Conservation (phyloP, 192 early-diverging fungal genomes). For the Diversispora eburnea region DNA sequence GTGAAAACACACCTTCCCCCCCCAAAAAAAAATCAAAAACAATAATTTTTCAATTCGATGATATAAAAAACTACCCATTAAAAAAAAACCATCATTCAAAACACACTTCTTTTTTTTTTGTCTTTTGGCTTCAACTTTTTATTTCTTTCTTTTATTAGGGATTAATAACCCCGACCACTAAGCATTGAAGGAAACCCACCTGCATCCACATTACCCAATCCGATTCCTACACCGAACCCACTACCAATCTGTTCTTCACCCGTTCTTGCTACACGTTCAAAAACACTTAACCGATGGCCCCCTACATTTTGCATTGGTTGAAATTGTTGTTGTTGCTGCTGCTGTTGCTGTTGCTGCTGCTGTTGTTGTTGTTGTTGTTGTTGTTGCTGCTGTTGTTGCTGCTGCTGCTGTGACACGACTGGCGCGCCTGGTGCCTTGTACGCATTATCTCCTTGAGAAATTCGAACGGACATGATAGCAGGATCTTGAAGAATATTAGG, state of each 20-base stretch:
- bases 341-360: too few species aligned
- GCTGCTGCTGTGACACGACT: slow-evolving; percentile 11
- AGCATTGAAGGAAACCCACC: slow-evolving; percentile 34
- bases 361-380: too few species aligned
- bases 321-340: background rate
- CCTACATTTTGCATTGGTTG: slow-evolving; percentile 29
- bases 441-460: slow-evolving; percentile 30
- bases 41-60: slow-evolving; percentile 5
- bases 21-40: slow-evolving; percentile 23
- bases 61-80: slow-evolving; percentile 13
- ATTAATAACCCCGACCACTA: slow-evolving; percentile 30
- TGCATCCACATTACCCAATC: slow-evolving; percentile 31
- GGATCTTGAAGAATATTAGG: slow-evolving; percentile 53
- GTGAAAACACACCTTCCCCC: slow-evolving; percentile 23
- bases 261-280: slow-evolving; percentile 29
- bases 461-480: slow-evolving; percentile 56
- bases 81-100: slow-evolving; percentile 7
- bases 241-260: slow-evolving; percentile 25
- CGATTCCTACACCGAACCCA: slow-evolving; percentile 29
- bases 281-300: slow-evolving; percentile 31
- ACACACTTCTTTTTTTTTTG: background rate
- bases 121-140: slow-evolving; percentile 6
- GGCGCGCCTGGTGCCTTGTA: slow-evolving; percentile 26
- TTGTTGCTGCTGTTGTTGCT: too few species aligned
- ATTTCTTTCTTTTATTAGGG: slow-evolving; percentile 7